These are phyloP conservation scores for Oryza meyeriana DNA, from an alignment of 176 grass and related monocot species.

Conservation along the genomic window DNA sequence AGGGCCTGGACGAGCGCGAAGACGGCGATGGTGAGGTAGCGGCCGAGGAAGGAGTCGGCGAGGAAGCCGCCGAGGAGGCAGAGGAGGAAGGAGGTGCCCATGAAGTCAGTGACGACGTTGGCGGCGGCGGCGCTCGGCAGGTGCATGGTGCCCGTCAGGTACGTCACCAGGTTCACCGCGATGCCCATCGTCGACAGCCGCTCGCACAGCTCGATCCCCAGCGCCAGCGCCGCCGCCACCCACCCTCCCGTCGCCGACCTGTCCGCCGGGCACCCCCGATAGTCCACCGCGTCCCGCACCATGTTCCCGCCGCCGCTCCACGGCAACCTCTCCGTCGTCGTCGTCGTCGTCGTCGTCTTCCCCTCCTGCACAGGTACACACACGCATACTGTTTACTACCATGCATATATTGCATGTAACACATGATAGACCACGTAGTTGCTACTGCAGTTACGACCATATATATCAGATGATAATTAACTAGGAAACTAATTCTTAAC, in stretches of 20 bases:
- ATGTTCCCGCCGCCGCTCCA: slow-evolving; percentile 21
- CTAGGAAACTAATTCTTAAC: not conserved
- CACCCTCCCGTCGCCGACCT: slow-evolving; percentile 75
- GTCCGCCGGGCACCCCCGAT: slow-evolving; percentile 62
- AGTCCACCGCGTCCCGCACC: slow-evolving; percentile 66
- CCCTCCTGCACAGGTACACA: slow-evolving; percentile 11
- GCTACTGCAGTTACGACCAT: not conserved
- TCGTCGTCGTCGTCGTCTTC: not conserved
- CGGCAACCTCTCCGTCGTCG: not conserved
- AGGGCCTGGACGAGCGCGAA: slow-evolving; percentile 68
- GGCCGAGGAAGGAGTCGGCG: slow-evolving; percentile 85
- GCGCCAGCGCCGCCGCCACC: slow-evolving; percentile 58
- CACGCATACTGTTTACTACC: not conserved
- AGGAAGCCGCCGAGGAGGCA: slow-evolving; percentile 88
- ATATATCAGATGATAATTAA: not conserved
- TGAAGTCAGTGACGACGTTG: slow-evolving; percentile 87
- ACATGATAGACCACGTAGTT: not conserved
- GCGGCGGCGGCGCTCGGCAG: slow-evolving; percentile 72
- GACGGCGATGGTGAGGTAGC: slow-evolving; percentile 87
- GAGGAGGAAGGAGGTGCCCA: slow-evolving; percentile 92
- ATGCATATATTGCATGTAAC: not conserved
- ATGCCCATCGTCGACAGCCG: slow-evolving; percentile 91
- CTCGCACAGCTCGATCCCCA: slow-evolving; percentile 88
- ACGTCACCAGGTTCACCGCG: slow-evolving; percentile 83
- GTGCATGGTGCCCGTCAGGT: slow-evolving; percentile 79